Percentiles rank a stretch among this genome's conserved stretches.
Conservation (phyloP, 306 rosid genomes). For the Hippophae rhamnoides region DNA sequence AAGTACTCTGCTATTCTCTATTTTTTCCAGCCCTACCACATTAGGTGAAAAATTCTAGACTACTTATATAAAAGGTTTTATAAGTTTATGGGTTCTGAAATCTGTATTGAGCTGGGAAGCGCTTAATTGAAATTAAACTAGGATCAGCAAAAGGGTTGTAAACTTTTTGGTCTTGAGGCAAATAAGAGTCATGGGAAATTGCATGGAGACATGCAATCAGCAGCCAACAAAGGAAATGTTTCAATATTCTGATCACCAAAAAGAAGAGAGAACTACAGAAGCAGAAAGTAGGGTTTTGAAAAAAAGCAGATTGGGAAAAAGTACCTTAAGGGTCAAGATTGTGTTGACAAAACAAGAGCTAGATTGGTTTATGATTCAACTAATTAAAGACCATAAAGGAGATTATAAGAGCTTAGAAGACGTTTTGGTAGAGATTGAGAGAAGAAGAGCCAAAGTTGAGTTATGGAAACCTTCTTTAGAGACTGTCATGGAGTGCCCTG, state of each 20-base stretch:
- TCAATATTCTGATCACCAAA: neutral
- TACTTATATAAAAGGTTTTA: neutral
- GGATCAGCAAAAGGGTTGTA: no score
- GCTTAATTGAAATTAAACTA: no score
- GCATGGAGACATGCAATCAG: slow-evolving; percentile 41
- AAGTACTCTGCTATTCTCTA: no score
- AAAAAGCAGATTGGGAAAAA: slow-evolving; percentile 10
- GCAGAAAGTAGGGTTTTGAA: slow-evolving; percentile 12
- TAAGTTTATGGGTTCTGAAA: neutral
- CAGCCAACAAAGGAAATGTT: neutral
- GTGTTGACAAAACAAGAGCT: slow-evolving; percentile 71
- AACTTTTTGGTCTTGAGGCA: no score
- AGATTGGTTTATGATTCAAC: slow-evolving; percentile 51
- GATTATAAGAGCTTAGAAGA: slow-evolving; percentile 43
- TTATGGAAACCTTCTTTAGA: slow-evolving; percentile 86
- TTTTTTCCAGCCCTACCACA: no score
- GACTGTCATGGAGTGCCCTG: slow-evolving; percentile 66
- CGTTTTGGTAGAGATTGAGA: slow-evolving; percentile 46
- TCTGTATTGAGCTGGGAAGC: neutral
- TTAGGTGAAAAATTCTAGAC: no score
- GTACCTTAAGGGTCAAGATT: slow-evolving; percentile 46
- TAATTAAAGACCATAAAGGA: slow-evolving; percentile 21
- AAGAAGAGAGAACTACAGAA: slow-evolving; percentile 15
- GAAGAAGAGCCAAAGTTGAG: slow-evolving; percentile 25
- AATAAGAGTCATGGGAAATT: slow-evolving; percentile 51